Base-by-base conservation (phyloP, 768 basidiomycete genomes). In the Lyophyllum shimeji region DNA sequence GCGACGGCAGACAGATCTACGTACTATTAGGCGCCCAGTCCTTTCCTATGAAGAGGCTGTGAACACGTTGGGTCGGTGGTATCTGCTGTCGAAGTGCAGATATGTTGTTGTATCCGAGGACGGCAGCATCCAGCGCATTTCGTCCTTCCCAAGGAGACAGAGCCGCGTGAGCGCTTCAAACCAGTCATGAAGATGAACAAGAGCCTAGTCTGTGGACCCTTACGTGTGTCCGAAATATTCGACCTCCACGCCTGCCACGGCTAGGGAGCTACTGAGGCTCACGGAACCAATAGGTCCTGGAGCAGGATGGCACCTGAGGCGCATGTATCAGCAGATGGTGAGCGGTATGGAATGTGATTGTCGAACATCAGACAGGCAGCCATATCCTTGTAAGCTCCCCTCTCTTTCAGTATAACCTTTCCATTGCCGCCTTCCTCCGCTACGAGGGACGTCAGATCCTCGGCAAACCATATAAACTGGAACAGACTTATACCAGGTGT, bases 101-200 rank as follows among this genome's bases (percentile, higher is more conserved):
- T 25, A 95, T 84, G 51, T 85, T 89, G 48, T 81, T 87, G 65
- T 95, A 94, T 3, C 89, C 87, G 2, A 92, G 76, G 3, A 93
- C 87, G n/a, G 90, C 91, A 0, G 93, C 93, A 65, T 95, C 93
- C 12, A 93, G 70, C 1, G 92, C 86, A 59, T 94, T 93, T 57
- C 76, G 78, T 1, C 90, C 92, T 67, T 93, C 88, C 91, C 92
- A 93, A 23, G 91, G 92, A 20, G 86, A 87, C 24, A 89, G 73
- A 1, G 84, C 85, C 2, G 89, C 90, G 65, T 91, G 90, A 2
- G 90, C 89, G 9, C 89, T 91, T 37, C 56, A n/a, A n/a, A n/a
- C n/a, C 33, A 23, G n/a, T 8, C 21, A 33, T 31, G 45, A 51
- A 46, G 17, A 40, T 43, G 15, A 43, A 20, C 27, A 13, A 9